Evolutionary conservation across 352 stramenopile genomes (phyloP), one percentile per base, ranked within the genome.

Genomic region (Globisporangium rhizosaccharum): DNA sequence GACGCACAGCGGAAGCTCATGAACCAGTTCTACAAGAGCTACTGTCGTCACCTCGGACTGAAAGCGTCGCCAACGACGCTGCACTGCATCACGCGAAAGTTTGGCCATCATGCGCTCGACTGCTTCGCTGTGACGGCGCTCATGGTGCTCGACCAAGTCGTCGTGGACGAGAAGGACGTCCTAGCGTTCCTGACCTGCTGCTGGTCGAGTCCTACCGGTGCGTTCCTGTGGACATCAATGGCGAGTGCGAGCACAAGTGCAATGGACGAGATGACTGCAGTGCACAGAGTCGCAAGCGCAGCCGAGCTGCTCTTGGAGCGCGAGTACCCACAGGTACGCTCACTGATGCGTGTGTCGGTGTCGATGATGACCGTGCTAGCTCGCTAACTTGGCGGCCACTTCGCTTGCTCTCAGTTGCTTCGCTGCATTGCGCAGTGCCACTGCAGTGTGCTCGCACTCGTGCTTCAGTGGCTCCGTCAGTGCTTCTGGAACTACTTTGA

Each of bases 401-500:
- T 52, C 28, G n/a, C 52, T 23, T 30, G 9, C 33, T 18, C 26
- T 3, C 37, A 90, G 79, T 36, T 87, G 49, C 66, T 85, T 33
- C 62, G 57, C 5, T 68, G 57, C 5, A 69, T 87, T 5, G 59
- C 71, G 23, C 66, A 74, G 11, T 85, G 73, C 12, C 59, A 78
- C 9, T 81, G 80, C 63, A 80, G 73, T 0, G 57, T 90, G 20
- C 49, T 76, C 15, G 66, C 64, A 17, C 59, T 90, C 4, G 63
- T 82, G 26, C 33, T 72, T 17, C 70, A 76, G 8, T 90, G 80
- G 80, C 64, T 82, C 8, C 59, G 56, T 11, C 80, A 90, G 55
- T 72, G 62, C 48, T 87, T 87, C 58, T 90, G 77, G 77, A 90
- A 88, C 55, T 86, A 84, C 25, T 73, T 90, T 10, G 71, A 82